Conservation (phyloP, 2,329 filamentous ascomycete genomes). For the Fusarium azukiicola region DNA sequence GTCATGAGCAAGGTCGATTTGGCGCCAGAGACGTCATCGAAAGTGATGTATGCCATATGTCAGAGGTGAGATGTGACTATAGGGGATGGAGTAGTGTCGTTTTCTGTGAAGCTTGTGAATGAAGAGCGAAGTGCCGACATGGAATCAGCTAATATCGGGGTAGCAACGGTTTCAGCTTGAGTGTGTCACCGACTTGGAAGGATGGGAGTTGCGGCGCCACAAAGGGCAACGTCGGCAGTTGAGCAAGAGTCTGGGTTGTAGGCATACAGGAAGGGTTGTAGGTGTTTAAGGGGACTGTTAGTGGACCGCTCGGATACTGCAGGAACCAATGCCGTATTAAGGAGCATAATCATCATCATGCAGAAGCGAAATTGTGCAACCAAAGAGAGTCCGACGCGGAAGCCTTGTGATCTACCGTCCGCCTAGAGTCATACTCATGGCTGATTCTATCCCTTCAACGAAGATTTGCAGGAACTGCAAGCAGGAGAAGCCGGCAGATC, state of each 20-base stretch:
- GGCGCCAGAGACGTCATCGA: neutral
- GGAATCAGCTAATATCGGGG: neutral
- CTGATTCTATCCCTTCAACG: constrained; percentile 19
- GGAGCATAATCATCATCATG: neutral
- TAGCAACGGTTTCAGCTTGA: neutral
- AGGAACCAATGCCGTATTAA: neutral
- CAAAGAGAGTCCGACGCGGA: neutral
- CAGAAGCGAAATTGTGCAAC: neutral
- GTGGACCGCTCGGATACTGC: neutral
- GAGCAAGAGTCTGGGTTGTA: constrained; percentile 1
- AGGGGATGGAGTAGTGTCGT: neutral
- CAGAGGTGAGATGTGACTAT: neutral
- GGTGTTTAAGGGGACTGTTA: neutral
- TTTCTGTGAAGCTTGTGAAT: neutral
- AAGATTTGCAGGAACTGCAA: constrained; percentile 20
- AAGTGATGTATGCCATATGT: neutral
- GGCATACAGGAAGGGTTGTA: neutral
- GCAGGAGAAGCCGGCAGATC: constrained; percentile 20
- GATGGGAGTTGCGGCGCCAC: neutral
- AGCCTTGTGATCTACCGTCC: neutral
- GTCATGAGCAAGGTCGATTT: neutral
- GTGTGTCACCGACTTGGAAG: neutral
- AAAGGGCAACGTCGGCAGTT: neutral
- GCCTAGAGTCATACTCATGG: constrained; percentile 1
- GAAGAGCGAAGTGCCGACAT: constrained; percentile 2